Evolutionary conservation across 2,329 filamentous ascomycete species (phyloP).

Genomic region (Hortaea werneckii): DNA sequence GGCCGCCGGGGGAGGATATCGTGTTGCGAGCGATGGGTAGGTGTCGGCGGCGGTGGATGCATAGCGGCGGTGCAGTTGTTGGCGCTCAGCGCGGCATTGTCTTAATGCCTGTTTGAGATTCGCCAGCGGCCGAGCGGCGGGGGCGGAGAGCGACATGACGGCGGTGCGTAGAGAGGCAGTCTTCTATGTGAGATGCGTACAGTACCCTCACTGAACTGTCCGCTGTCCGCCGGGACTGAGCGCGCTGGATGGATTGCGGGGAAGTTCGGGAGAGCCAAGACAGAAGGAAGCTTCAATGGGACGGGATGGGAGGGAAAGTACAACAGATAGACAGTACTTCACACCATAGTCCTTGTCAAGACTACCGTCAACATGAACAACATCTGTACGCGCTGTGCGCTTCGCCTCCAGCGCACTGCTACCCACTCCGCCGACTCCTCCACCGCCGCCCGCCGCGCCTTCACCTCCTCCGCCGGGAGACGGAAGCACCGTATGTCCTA

Average conservation of each 20-base stretch:
- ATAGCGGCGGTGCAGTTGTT: slow-evolving; percentile 18
- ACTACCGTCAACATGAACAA: slow-evolving; percentile 13
- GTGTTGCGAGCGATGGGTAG: slow-evolving; percentile 35
- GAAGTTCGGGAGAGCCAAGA: slow-evolving; percentile 10
- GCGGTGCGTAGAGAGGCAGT: background rate
- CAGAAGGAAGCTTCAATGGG: background rate
- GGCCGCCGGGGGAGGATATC: slow-evolving; percentile 16
- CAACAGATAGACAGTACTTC: too few species aligned
- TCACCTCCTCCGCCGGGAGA: slow-evolving; percentile 13
- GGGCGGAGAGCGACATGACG: slow-evolving; percentile 48
- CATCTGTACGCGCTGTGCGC: slow-evolving; percentile 23
- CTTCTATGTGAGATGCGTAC: slow-evolving; percentile 1
- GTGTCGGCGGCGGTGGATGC: slow-evolving; percentile 40
- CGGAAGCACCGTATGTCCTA: slow-evolving; percentile 7
- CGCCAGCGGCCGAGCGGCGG: slow-evolving; percentile 55
- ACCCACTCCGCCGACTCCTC: slow-evolving; percentile 6
- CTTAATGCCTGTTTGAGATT: slow-evolving; percentile 58
- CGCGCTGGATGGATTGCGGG: slow-evolving; percentile 4
- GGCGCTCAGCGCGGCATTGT: slow-evolving; percentile 37
- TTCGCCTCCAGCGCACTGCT: slow-evolving; percentile 20
- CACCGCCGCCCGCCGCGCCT: slow-evolving; percentile 11
- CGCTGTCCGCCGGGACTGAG: background rate
- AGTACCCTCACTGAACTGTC: background rate
- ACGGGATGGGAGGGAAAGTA: too few species aligned
- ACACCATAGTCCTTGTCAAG: background rate